Evolutionary conservation across 371 early-diverging fungal species (phyloP).

Genomic region (Lichtheimia ramosa): DNA sequence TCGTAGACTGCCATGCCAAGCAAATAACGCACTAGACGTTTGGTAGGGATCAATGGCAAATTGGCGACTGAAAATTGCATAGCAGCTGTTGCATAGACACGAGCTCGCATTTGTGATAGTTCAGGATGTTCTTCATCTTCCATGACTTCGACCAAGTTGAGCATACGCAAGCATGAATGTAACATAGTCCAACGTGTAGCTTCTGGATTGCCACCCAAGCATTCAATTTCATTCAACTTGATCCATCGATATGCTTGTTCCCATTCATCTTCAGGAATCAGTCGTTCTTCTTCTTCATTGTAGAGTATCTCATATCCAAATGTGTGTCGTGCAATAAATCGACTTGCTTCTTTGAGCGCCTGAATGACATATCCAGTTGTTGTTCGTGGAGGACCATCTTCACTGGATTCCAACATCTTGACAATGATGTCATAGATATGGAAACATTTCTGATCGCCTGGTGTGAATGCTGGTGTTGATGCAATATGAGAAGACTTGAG

Average conservation of each 20-base stretch:
- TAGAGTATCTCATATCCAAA: constrained; percentile 40
- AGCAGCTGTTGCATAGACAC: constrained; percentile 46
- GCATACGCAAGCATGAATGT: constrained; percentile 35
- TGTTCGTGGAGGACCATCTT: constrained; percentile 17
- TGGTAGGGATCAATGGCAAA: constrained; percentile 16
- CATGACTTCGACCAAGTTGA: constrained; percentile 37
- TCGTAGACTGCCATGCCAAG: constrained; percentile 27
- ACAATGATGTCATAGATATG: constrained; percentile 29
- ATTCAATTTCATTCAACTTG: constrained; percentile 38
- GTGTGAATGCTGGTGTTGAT: constrained; percentile 14
- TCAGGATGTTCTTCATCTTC: constrained; percentile 27
- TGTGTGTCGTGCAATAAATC: constrained; percentile 29
- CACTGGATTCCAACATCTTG: constrained; percentile 16
- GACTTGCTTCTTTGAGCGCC: constrained; percentile 24
- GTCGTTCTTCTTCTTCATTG: constrained; percentile 12
- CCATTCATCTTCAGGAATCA: constrained; percentile 33
- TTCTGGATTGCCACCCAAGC: constrained; percentile 30
- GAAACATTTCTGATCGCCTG: constrained; percentile 31
- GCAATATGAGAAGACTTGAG: neutral
- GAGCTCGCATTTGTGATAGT: constrained; percentile 20
- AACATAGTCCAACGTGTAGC: constrained; percentile 28
- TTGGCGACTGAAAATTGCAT: constrained; percentile 27
- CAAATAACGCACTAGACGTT: constrained; percentile 22
- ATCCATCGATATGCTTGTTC: constrained; percentile 39
- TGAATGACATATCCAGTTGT: neutral